phyloP scores from a whole-genome alignment of 129 eudicot species.

The Flaveria ramosissima region DNA sequence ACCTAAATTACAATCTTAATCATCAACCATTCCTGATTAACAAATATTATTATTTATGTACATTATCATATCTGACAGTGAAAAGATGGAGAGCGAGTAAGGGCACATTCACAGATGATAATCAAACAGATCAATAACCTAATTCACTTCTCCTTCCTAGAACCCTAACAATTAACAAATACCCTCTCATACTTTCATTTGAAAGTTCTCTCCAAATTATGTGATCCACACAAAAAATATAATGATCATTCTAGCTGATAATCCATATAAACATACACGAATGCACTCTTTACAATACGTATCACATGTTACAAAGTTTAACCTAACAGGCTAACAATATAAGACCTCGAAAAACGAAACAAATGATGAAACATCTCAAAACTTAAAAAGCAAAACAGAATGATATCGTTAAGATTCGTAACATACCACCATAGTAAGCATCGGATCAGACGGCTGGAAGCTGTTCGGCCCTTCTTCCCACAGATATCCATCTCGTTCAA shows the following conservation, averaged over 20 bases:
- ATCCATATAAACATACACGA: background rate
- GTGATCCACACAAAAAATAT: background rate
- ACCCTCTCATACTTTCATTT: background rate
- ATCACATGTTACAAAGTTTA: background rate
- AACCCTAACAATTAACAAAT: background rate
- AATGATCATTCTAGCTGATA: background rate
- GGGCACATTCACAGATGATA: background rate
- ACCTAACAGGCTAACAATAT: background rate
- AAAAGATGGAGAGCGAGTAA: background rate
- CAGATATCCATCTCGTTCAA: constrained; percentile 71
- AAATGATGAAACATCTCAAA: background rate
- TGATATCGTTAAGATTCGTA: background rate
- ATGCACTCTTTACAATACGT: background rate
- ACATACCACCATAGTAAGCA: constrained; percentile 74
- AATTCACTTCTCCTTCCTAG: background rate
- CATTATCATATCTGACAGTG: background rate
- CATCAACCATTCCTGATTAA: background rate
- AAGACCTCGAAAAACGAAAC: background rate
- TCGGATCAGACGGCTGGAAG: constrained; percentile 86
- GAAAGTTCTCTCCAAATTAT: background rate
- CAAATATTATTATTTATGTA: background rate
- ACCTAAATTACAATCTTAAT: background rate
- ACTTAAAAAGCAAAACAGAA: background rate
- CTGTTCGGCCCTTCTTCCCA: constrained; percentile 99
- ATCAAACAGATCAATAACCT: background rate